Conservation (phyloP, 73 alveolate species). For the Paramecium octaurelia region DNA sequence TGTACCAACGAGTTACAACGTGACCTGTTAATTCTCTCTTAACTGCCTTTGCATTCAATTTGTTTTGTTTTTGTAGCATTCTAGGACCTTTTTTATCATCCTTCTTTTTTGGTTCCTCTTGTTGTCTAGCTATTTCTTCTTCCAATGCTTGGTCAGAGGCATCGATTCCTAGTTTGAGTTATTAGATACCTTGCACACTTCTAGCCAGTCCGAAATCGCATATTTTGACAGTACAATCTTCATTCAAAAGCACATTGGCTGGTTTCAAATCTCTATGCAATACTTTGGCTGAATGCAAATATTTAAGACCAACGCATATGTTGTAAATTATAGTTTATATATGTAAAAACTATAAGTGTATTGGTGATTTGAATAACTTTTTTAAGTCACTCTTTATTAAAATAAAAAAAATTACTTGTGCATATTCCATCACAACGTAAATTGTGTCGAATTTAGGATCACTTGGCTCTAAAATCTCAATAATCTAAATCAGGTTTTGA, state of each 20-base stretch:
- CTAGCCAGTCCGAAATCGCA: constrained; percentile 95
- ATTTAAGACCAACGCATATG: constrained; percentile 82
- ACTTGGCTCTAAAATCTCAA: constrained; percentile 74
- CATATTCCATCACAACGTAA: constrained; percentile 79
- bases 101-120: neutral
- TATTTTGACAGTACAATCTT: constrained; percentile 84
- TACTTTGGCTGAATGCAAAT: constrained; percentile 86
- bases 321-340: constrained; percentile 83
- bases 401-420: constrained; percentile 10
- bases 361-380: constrained; percentile 79
- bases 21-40: constrained; percentile 91
- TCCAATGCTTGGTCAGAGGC: constrained; percentile 18
- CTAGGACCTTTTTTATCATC: constrained; percentile 37
- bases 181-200: constrained; percentile 42
- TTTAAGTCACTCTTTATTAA: constrained; percentile 70
- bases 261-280: constrained; percentile 95
- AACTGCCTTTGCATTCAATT: constrained; percentile 53
- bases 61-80: constrained; percentile 11
- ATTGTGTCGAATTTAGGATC: constrained; percentile 75
- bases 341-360: constrained; percentile 71
- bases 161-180: constrained; percentile 26
- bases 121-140: neutral
- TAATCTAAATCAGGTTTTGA: constrained; percentile 67
- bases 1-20: constrained; percentile 99
- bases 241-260: constrained; percentile 89